Evolutionary conservation across 306 rosid genomes (phyloP).

Genomic region (Castanea mollissima): DNA sequence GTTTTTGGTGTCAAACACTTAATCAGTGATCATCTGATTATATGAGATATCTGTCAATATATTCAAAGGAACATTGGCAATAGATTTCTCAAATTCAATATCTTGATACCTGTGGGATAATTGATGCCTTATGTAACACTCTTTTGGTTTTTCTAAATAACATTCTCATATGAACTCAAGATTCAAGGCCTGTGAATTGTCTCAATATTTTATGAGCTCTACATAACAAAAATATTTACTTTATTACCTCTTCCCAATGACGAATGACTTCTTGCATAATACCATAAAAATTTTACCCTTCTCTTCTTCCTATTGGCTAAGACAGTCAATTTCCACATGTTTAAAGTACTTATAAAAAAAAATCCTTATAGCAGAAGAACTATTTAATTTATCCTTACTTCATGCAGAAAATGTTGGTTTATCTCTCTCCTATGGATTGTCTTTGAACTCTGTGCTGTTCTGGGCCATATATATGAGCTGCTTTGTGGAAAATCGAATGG

Average conservation of each 20-base stretch:
- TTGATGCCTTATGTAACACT: not conserved
- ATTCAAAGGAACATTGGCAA: not conserved
- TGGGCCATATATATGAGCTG: slow-evolving; percentile 86
- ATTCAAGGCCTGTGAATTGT: not conserved
- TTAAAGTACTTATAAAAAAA: not conserved
- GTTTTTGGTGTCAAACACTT: not conserved
- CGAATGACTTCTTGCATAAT: not conserved
- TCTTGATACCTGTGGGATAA: not conserved
- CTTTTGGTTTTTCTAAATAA: not conserved
- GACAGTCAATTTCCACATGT: not conserved
- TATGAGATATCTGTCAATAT: not conserved
- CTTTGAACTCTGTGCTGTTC: slow-evolving; percentile 70
- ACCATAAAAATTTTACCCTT: not conserved
- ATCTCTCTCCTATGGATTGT: slow-evolving; percentile 85
- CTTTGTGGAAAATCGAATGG: slow-evolving; percentile 88
- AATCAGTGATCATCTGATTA: not conserved
- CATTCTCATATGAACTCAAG: not conserved
- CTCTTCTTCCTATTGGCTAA: not conserved
- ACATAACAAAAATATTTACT: too few species aligned
- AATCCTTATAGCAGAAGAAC: not conserved
- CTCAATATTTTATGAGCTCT: not conserved
- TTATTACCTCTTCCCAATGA: not conserved
- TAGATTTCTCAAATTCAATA: not conserved
- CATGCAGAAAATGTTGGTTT: slow-evolving; percentile 80
- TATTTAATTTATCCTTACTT: slow-evolving; percentile 10